Evolutionary conservation across 2,329 filamentous ascomycete genomes (phyloP), one percentile per base, ranked within the genome.

Genomic region (Pseudogymnoascus sp.): DNA sequence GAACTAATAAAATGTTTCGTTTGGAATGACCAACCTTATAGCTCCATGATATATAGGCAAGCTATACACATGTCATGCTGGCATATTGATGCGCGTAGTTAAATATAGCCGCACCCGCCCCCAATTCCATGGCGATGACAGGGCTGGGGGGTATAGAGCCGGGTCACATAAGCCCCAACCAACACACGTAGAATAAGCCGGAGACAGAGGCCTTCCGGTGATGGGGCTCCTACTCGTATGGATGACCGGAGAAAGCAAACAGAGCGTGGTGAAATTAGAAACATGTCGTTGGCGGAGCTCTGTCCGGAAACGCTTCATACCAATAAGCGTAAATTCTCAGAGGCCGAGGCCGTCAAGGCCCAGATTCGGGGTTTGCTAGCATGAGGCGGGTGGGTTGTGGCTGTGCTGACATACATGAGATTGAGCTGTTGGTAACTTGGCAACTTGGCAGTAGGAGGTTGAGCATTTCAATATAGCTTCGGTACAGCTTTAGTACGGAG

Each of bases 341-440:
- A 16, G 23, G 14, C 43, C 43, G 43, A 52, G 43, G 43, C 43
- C 23, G 43, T 52, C 43, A 29, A 26, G 43, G 23, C 41, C 11
- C 21, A 26, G 11, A 49, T 26, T 49, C 41, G 41, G 41, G 10
- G 41, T 49, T 52, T 29, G 43, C 7, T 52, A 23, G 23, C 23
- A 49, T 49, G 12, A 14, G 23, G 43, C 23, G 23, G 43, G 23
- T 29, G 43, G n/a, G 43, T 29, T 49, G 43, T 49, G 43, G 43
- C 43, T 49, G 43, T 49, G 43, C 43, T 49, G 43, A 49, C 43
- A 23, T 49, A 49, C 43, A 23, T 49, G 43, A 49, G 43, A 49
- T 29, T 29, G 14, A 49, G 23, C 43, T 49, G 43, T 5, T 31
- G 14, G 23, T 14, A 29, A 23, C 43, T 49, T 49, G 14, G 23